These are phyloP conservation scores for Isochrysis galbana DNA, from an alignment of 78 protist species.

Conservation along the genomic window DNA sequence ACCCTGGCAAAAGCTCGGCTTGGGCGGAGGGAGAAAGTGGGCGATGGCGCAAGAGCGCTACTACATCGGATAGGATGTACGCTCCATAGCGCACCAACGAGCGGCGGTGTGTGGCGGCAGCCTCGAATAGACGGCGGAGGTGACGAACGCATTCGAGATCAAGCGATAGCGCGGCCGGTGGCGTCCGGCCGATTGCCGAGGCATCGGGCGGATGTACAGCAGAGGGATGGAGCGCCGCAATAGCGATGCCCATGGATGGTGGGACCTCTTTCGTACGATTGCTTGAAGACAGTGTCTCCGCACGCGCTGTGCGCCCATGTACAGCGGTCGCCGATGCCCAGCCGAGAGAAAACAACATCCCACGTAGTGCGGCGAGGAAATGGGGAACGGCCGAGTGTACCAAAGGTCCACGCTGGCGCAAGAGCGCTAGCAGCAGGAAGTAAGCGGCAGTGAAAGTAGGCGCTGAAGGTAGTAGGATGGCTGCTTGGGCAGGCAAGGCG, in stretches of 20 bases:
- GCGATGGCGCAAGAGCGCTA: not conserved
- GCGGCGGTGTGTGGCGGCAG: not conserved
- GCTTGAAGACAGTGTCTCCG: no score
- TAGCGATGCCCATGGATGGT: no score
- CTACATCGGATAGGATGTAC: not conserved
- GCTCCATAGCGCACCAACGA: not conserved
- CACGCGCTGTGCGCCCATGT: not conserved
- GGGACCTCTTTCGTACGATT: no score
- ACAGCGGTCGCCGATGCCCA: not conserved
- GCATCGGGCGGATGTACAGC: no score
- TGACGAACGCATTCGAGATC: not conserved
- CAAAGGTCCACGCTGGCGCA: not conserved
- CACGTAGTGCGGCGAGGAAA: not conserved
- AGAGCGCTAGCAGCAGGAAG: not conserved
- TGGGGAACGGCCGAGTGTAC: not conserved
- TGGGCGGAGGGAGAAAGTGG: not conserved
- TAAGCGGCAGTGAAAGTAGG: not conserved
- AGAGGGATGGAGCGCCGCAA: no score
- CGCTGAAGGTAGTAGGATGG: not conserved
- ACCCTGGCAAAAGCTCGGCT: not conserved
- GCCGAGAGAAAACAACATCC: not conserved
- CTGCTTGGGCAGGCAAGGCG: no score
- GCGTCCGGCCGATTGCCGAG: not conserved
- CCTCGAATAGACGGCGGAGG: not conserved
- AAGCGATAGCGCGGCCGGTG: no score